phyloP scores from a whole-genome alignment of 2,329 filamentous ascomycete genomes.

The Teratosphaeria zuluensis region DNA sequence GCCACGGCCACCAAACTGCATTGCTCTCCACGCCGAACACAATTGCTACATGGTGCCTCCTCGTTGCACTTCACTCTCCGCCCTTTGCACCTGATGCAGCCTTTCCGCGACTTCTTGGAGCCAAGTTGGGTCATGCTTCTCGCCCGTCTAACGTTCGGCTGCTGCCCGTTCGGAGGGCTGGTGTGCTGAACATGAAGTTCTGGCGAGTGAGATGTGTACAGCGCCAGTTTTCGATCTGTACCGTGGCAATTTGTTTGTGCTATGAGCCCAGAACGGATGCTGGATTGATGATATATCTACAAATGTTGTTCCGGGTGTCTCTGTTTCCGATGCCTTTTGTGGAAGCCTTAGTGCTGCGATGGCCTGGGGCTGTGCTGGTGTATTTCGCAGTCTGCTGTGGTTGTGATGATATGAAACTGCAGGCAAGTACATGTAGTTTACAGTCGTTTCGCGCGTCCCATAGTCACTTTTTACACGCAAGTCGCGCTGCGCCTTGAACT shows the following conservation, averaged over 20 bases:
- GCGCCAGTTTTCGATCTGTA: background rate
- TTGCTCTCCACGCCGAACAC: conserved; percentile 12
- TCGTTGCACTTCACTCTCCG: conserved; percentile 24
- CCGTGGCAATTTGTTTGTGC: background rate
- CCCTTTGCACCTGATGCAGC: conserved; percentile 19
- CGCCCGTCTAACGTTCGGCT: background rate
- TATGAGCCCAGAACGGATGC: background rate
- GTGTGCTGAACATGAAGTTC: background rate
- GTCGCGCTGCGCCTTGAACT: background rate
- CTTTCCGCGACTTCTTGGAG: conserved; percentile 5
- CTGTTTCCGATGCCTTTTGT: background rate
- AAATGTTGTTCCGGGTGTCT: background rate
- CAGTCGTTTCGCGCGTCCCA: background rate
- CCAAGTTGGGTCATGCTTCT: conserved; percentile 4
- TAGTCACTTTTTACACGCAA: background rate
- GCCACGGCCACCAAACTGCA: conserved; percentile 6
- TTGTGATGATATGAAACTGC: background rate
- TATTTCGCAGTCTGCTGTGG: background rate
- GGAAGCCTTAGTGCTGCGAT: background rate
- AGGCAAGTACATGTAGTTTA: background rate
- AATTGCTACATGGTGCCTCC: conserved; percentile 14
- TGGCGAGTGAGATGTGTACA: background rate
- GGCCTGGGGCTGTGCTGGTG: background rate
- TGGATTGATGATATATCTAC: background rate
- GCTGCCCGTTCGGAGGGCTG: background rate